Percentiles rank a stretch among this genome's conserved stretches.
Evolutionary conservation across 768 basidiomycete genomes (phyloP).

Genomic region (Amanita inopinata): DNA sequence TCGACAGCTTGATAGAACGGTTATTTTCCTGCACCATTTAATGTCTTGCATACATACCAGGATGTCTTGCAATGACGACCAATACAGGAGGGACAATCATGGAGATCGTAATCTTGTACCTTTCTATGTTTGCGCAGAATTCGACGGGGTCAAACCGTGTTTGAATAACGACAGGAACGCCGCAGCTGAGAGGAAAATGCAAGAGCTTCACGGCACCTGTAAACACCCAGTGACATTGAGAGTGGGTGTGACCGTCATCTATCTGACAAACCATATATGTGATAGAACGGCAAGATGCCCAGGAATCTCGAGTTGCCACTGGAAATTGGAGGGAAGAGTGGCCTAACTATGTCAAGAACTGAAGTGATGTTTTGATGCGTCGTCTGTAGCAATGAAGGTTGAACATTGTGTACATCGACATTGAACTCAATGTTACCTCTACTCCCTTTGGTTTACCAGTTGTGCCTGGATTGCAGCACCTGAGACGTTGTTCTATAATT

Average conservation of each 20-base stretch:
- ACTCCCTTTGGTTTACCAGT: conserved; percentile 73
- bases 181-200: conserved; percentile 41
- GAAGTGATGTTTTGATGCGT: conserved; percentile 62
- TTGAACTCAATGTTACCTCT: conserved; percentile 23
- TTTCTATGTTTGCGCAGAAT: conserved; percentile 58
- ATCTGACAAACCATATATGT: conserved; percentile 29
- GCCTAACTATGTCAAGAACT: conserved; percentile 39
- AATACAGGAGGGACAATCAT: conserved; percentile 80
- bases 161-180: conserved; percentile 47
- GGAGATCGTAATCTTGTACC: conserved; percentile 47
- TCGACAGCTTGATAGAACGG: conserved; percentile 36
- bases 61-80: conserved; percentile 61
- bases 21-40: neutral
- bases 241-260: neutral
- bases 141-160: conserved; percentile 60
- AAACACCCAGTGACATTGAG: neutral
- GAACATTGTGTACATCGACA: neutral
- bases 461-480: conserved; percentile 64
- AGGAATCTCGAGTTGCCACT: conserved; percentile 41
- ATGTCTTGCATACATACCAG: conserved; percentile 37
- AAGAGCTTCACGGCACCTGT: conserved; percentile 55
- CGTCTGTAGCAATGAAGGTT: conserved; percentile 27
- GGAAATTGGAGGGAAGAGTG: conserved; percentile 31
- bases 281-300: conserved; percentile 54
- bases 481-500: neutral